Evolutionary conservation across 495 filamentous ascomycete genomes (phyloP), one percentile per base, ranked within the genome.

Genomic region (Cairneyella variabilis): DNA sequence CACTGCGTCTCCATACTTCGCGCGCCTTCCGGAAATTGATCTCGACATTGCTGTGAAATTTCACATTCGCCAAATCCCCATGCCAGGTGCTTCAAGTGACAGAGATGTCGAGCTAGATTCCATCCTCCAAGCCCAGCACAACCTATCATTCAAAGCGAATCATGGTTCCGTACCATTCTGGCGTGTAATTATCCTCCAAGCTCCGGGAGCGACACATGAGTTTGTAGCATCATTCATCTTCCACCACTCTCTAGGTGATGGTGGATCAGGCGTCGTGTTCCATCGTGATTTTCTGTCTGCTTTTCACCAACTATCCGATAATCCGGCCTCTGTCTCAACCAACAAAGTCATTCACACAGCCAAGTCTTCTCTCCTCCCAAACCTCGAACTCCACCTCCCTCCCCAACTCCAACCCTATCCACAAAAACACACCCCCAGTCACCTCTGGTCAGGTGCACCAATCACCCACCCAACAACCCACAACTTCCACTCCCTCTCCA

Each of bases 211-310:
- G 27, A 21, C 41, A 3, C 32, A 38, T 21, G 27, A 53, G 12
- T 62, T 62, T 21, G 38, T 45, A 17, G 51, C 39, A 2, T 50
- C 27, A 10, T 62, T 59, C 42, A 59, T 62, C 30, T 54, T 42
- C 18, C 59, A 62, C 40, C 59, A 62, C 44, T 38, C 59, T 16
- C 27, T 55, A 14, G 55, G 50, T 4, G 59, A 62, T 34, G 59
- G 59, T 4, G 39, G 32, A 1, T 62, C 59, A 12, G 55, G 55
- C 0, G 42, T 58, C 23, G 20, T 47, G 3, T 62, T 62, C 45
- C 59, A 62, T 18, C 48, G 48, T n/a, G 37, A 48, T 21, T 62
- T 62, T 44, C 37, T 39, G 6, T 28, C 49, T 9, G 55, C 48
- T 17, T 45, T 51, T 26, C 9, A 1, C 17, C 12, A 18, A 5